Percentiles rank a stretch among this genome's conserved stretches.
Conservation (phyloP, 768 basidiomycete genomes). For the Tephrocybe sp. region DNA sequence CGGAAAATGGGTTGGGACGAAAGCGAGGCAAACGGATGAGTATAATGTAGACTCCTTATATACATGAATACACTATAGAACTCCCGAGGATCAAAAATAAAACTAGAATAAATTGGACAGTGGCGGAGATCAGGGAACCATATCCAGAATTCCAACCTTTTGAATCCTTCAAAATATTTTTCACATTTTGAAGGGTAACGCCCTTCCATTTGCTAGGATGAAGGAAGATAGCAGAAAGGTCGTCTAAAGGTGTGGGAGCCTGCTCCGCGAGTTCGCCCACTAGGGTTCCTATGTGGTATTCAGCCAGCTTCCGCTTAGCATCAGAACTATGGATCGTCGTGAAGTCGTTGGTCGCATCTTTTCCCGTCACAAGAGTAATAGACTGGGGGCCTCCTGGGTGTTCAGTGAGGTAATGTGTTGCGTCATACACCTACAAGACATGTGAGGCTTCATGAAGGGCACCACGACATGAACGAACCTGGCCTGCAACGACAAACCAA, state of each 20-base stretch:
- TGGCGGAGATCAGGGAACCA: no score
- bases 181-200: slow-evolving; percentile 35
- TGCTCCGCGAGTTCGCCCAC: slow-evolving; percentile 3
- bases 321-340: slow-evolving; percentile 61
- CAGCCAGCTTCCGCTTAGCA: slow-evolving; percentile 43
- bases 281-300: slow-evolving; percentile 27
- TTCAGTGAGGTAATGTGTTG: slow-evolving; percentile 46
- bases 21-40: no score
- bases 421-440: slow-evolving; percentile 45
- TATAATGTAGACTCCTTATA: no score
- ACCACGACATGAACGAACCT: slow-evolving; percentile 26
- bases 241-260: slow-evolving; percentile 10
- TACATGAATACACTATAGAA: no score
- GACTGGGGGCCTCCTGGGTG: slow-evolving; percentile 62
- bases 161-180: slow-evolving; percentile 46
- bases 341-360: slow-evolving; percentile 66
- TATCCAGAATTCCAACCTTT: no score
- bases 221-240: slow-evolving; percentile 31
- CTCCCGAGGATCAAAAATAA: no score
- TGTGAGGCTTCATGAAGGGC: not conserved
- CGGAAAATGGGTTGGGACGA: no score
- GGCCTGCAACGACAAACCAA: slow-evolving; percentile 56
- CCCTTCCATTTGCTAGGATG: slow-evolving; percentile 45
- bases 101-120: no score
- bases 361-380: slow-evolving; percentile 54